Conservation (phyloP, 495 filamentous ascomycete genomes). For the Clavariopsis aquatica region DNA sequence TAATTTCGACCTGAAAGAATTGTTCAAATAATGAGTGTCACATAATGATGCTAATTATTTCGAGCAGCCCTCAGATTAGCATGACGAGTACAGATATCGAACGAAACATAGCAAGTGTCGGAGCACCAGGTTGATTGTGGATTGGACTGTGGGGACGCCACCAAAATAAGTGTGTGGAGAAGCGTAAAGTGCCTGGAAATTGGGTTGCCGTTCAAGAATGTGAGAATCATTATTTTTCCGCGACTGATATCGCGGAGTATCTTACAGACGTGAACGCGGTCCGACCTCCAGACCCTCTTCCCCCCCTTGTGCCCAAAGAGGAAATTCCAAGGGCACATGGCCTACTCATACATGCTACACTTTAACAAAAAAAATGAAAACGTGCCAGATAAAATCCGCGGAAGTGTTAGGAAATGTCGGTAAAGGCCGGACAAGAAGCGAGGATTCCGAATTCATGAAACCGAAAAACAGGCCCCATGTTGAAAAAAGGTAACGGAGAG, state of each 20-base stretch:
- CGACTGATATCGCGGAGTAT: not conserved
- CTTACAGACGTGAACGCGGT: constrained; percentile 5
- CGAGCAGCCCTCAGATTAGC: not conserved
- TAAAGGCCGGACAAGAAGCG: not conserved
- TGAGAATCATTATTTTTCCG: not conserved
- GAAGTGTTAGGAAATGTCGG: not conserved
- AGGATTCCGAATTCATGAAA: not conserved
- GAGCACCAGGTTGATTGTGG: not conserved
- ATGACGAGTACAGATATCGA: not conserved
- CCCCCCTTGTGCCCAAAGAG: not conserved
- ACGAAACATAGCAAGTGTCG: constrained; percentile 5
- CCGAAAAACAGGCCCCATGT: not conserved
- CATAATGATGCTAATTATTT: constrained; percentile 1
- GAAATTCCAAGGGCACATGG: not conserved
- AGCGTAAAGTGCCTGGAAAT: not conserved
- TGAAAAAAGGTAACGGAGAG: not conserved
- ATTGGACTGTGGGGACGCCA: not conserved
- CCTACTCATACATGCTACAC: constrained; percentile 3
- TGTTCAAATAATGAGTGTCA: not conserved
- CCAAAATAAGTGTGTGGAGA: not conserved
- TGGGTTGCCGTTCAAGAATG: not conserved
- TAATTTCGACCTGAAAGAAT: not conserved
- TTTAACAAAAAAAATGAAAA: not conserved
- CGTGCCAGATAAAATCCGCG: not conserved
- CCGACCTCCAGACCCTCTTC: not conserved